phyloP scores from a whole-genome alignment of 805 yeast species.

The Candida maesae region DNA sequence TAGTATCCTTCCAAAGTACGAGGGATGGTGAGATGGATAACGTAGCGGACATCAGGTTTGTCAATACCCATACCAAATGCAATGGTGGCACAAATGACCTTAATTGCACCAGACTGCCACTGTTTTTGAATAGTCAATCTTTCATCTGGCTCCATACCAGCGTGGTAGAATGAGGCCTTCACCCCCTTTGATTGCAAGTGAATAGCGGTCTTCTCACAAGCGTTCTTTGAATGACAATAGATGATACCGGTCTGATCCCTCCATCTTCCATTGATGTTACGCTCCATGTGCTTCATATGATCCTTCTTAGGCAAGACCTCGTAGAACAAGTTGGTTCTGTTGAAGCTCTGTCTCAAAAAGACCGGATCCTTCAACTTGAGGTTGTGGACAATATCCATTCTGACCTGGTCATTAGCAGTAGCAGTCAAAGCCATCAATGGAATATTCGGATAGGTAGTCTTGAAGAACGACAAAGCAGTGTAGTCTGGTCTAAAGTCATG shows the following conservation, averaged over 20 bases:
- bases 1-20: slow-evolving; percentile 93
- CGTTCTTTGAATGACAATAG: slow-evolving; percentile 85
- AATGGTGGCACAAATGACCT: slow-evolving; percentile 92
- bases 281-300: slow-evolving; percentile 52
- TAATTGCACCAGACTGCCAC: slow-evolving; percentile 75
- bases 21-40: slow-evolving; percentile 84
- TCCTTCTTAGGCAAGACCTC: slow-evolving; percentile 67
- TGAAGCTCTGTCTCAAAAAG: slow-evolving; percentile 84
- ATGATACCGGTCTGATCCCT: slow-evolving; percentile 75
- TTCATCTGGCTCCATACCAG: slow-evolving; percentile 85
- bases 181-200: slow-evolving; percentile 58
- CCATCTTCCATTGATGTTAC: slow-evolving; percentile 49
- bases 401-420: slow-evolving; percentile 89
- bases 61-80: slow-evolving; percentile 99
- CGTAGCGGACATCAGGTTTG: slow-evolving; percentile 91
- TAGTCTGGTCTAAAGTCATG: slow-evolving; percentile 98
- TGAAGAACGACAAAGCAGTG: slow-evolving; percentile 72
- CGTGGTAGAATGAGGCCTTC: slow-evolving; percentile 79
- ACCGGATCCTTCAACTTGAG: slow-evolving; percentile 58
- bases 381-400: slow-evolving; percentile 80
- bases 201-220: slow-evolving; percentile 79
- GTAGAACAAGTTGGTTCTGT: slow-evolving; percentile 80
- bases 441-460: slow-evolving; percentile 65
- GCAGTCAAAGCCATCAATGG: slow-evolving; percentile 98
- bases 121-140: slow-evolving; percentile 64